Percentiles rank a stretch among this genome's conserved stretches.
phyloP scores from a whole-genome alignment of 129 eudicot species.

The Tagetes patula region DNA sequence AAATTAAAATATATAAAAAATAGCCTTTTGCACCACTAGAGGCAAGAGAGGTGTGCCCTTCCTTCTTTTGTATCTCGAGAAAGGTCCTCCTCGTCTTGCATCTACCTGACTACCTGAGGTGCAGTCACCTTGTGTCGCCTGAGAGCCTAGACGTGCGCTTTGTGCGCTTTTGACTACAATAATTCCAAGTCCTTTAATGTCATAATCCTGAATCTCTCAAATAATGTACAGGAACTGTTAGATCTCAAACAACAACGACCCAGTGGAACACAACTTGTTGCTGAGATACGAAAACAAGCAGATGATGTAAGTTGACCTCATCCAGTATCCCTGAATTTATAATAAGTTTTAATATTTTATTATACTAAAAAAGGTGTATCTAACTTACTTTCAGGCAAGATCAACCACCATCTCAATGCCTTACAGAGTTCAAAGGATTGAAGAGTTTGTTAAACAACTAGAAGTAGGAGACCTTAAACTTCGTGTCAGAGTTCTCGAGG shows the following conservation, averaged over 20 bases:
- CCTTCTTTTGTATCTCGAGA: too few species aligned
- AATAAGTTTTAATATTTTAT: background rate
- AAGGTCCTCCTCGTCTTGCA: too few species aligned
- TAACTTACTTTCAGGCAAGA: conserved; percentile 61
- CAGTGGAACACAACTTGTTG: conserved; percentile 74
- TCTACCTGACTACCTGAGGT: too few species aligned
- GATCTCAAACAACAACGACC: conserved; percentile 71
- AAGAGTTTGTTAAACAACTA: conserved; percentile 87
- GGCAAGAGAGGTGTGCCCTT: too few species aligned
- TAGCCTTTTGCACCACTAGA: too few species aligned
- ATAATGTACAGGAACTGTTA: conserved; percentile 75
- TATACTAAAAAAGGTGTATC: conserved; percentile 11
- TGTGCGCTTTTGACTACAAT: background rate
- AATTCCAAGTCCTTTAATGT: background rate
- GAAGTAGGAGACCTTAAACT: conserved; percentile 95
- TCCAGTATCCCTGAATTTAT: background rate
- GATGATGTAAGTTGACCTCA: conserved; percentile 58
- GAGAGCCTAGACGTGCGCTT: background rate
- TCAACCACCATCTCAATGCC: conserved; percentile 90
- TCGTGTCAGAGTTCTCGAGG: conserved; percentile 96
- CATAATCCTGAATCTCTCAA: background rate
- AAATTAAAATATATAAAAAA: too few species aligned
- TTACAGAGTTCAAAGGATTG: conserved; percentile 86
- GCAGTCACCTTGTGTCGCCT: background rate
- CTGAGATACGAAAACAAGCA: conserved; percentile 92